These are phyloP conservation scores for Coemansia sp. DNA, from an alignment of 192 early-diverging fungal species.

Conservation along the genomic window DNA sequence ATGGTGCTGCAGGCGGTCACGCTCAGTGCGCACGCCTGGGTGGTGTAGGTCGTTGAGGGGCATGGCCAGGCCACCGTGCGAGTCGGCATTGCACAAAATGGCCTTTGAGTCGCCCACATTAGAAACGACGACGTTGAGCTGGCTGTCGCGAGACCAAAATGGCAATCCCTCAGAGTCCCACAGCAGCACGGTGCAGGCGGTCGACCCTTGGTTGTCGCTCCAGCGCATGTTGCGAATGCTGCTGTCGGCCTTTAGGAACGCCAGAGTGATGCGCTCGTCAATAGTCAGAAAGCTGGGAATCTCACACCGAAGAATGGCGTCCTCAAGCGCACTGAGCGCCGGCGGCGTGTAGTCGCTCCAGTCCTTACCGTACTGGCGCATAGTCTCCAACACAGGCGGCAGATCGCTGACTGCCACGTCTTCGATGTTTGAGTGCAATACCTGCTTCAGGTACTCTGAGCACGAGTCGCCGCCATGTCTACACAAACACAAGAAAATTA, in stretches of 20 bases:
- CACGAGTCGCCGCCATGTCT: conserved; percentile 55
- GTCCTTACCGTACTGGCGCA: conserved; percentile 48
- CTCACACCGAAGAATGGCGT: conserved; percentile 28
- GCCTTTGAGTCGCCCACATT: conserved; percentile 72
- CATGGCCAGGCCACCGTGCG: conserved; percentile 58
- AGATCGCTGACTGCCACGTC: conserved; percentile 30
- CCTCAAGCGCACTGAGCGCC: conserved; percentile 34
- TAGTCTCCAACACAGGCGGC: conserved; percentile 18
- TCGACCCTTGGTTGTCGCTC: conserved; percentile 65
- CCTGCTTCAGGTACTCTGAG: conserved; percentile 44
- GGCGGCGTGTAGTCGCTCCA: conserved; percentile 45
- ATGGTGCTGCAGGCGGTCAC: conserved; percentile 66
- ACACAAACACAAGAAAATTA: conserved; percentile 9
- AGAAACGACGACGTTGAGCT: conserved; percentile 62
- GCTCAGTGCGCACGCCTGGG: conserved; percentile 60
- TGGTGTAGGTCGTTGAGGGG: conserved; percentile 69
- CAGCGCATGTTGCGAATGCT: conserved; percentile 51
- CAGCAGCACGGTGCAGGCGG: conserved; percentile 65
- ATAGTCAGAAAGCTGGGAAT: conserved; percentile 58
- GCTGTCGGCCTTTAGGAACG: conserved; percentile 63
- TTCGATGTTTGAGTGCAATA: conserved; percentile 42
- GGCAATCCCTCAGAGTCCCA: conserved; percentile 63
- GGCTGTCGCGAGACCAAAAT: conserved; percentile 66
- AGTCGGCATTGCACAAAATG: conserved; percentile 57
- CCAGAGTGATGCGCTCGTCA: conserved; percentile 67